Evolutionary conservation across 2,329 filamentous ascomycete species (phyloP).

Genomic region (Pseudogymnoascus sp.): DNA sequence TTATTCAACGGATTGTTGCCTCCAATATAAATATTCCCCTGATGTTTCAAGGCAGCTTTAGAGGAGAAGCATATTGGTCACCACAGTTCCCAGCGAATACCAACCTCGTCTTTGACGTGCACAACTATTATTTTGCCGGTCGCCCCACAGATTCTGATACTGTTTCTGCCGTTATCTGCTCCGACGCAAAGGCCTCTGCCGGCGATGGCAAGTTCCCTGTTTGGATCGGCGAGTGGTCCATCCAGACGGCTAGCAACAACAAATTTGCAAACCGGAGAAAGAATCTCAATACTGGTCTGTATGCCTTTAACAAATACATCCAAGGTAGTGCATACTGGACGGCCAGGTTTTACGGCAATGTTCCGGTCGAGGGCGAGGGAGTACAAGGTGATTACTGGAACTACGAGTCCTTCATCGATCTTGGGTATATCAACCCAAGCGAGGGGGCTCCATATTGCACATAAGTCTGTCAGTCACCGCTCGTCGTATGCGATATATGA

Average conservation of each 20-base stretch:
- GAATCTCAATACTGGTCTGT: slow-evolving; percentile 26
- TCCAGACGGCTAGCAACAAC: slow-evolving; percentile 29
- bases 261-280: slow-evolving; percentile 23
- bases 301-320: slow-evolving; percentile 28
- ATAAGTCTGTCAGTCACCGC: neutral
- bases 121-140: slow-evolving; percentile 27
- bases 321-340: slow-evolving; percentile 28
- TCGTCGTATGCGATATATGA: neutral
- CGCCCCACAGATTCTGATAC: slow-evolving; percentile 21
- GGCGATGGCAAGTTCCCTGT: slow-evolving; percentile 24
- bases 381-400: slow-evolving; percentile 13
- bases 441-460: neutral
- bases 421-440: neutral
- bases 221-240: slow-evolving; percentile 30
- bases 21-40: slow-evolving; percentile 27
- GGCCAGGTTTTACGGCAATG: slow-evolving; percentile 16
- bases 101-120: slow-evolving; percentile 28
- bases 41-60: slow-evolving; percentile 29
- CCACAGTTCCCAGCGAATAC: slow-evolving; percentile 19
- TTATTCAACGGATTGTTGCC: slow-evolving; percentile 20
- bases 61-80: slow-evolving; percentile 23
- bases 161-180: slow-evolving; percentile 22
- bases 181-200: slow-evolving; percentile 19
- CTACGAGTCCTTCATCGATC: neutral
- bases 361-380: slow-evolving; percentile 13